Base-by-base conservation (phyloP, 1,284 basidiomycete genomes). In the Moesziomyces aphidis region DNA sequence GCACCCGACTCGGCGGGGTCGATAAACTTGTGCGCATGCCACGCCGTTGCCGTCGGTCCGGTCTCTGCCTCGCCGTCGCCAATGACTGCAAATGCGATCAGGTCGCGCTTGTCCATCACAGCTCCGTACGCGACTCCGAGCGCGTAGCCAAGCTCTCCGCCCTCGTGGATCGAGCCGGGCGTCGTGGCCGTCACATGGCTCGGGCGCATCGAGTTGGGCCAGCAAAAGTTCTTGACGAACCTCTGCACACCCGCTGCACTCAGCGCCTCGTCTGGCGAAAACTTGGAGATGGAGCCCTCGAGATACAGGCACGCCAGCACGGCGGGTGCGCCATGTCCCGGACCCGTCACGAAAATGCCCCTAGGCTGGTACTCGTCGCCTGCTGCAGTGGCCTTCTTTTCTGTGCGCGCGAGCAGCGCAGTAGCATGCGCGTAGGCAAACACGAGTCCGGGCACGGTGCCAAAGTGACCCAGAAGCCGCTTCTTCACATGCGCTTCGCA, bases 1-100 rank as follows among this genome's bases (percentile, higher is more conserved):
- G 93, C 93, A 23, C 94, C 93, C 9, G 90, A 92, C 85, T 94
- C 93, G n/a, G 88, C 89, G n/a, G 94, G 93, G 82, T 95, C 92
- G 80, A 95, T 89, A 84, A 91, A 96, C 87, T 87, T 95, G 89
- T 89, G 91, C 2, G 88, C 90, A 80, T 93, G 92, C 92, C 92
- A 94, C 1, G 91, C 91, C 8, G 88, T 87, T 28, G 44, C 55
- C 13, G 73, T 70, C 22, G 63, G 50, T 26, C 44, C 93, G 1
- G 92, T 92, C 86, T 95, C 93, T 23, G 90, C 90, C 86, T 95
- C 94, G 39, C 94, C 93, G 71, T 95, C 93, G 39, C 93, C 94
- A 22, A 95, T 87, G 42, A 95, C 88, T 68, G 90, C 92, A 50
- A 91, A 88, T 19, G 91, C 89, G 73, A 95, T 89, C 22, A 93